phyloP scores from a whole-genome alignment of 768 basidiomycete species.

The Psilocybe tampanensis region DNA sequence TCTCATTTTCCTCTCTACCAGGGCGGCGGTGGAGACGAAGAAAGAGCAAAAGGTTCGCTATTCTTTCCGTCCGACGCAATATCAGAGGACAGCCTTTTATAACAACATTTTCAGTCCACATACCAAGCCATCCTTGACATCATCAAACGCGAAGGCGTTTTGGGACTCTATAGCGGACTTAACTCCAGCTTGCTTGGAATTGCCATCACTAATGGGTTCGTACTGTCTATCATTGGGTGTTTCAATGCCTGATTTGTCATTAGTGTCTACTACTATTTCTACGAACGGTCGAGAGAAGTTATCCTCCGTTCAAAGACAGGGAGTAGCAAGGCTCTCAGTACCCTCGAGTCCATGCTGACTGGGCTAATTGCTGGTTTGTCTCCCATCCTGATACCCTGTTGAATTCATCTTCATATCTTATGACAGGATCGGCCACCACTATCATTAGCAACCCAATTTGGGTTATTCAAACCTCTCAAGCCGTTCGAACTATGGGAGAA shows the following conservation, averaged over 20 bases:
- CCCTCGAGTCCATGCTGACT: conserved; percentile 87
- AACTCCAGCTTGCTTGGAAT: conserved; percentile 87
- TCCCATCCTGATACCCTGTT: neutral
- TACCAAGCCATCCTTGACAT: conserved; percentile 73
- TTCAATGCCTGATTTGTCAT: conserved; percentile 1
- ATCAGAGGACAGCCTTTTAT: neutral
- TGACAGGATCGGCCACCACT: conserved; percentile 84
- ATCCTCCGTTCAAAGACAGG: conserved; percentile 58
- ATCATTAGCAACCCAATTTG: conserved; percentile 93
- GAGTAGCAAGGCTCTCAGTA: conserved; percentile 67
- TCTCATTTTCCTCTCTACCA: conserved; percentile 88
- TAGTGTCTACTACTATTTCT: conserved; percentile 94
- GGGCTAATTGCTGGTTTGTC: conserved; percentile 81
- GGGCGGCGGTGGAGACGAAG: conserved; percentile 89
- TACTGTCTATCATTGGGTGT: neutral
- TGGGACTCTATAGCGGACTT: conserved; percentile 87
- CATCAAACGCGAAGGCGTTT: conserved; percentile 80
- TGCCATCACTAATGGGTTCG: conserved; percentile 89
- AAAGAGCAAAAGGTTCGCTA: conserved; percentile 67
- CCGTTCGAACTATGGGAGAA: conserved; percentile 57
- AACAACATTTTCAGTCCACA: conserved; percentile 46
- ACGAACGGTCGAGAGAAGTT: conserved; percentile 66
- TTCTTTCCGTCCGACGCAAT: conserved; percentile 2
- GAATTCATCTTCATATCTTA: neutral
- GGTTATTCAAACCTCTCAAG: conserved; percentile 93